Evolutionary conservation across 176 grass and related monocot genomes (phyloP), one percentile per base, ranked within the genome.

Genomic region (Hordeum marinum): DNA sequence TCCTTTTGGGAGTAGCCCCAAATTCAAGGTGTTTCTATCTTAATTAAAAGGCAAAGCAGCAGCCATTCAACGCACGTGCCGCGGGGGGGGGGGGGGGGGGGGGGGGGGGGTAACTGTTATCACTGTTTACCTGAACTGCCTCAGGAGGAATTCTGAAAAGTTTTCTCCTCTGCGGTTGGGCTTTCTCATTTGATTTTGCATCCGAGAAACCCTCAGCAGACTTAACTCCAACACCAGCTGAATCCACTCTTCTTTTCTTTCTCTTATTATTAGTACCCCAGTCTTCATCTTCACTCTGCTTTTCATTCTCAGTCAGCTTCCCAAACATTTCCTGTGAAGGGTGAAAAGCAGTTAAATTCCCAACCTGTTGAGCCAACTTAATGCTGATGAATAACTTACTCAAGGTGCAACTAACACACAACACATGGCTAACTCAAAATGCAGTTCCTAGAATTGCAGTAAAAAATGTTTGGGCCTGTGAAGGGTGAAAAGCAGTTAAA

Each of bases 271-370:
- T 32, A 80, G 75, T 82, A 46, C 86, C 86, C 96, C 96, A 99
- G 60, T 96, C 91, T 89, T 99, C 96, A 91, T 99, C 96, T 87
- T 96, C 93, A 80, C 84, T 99, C 63, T 88, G 91, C 57, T 90
- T 81, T 81, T 82, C 93, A 80, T 88, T 89, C 70, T 89, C 86
- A 58, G 78, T 69, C 55, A 87, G 80, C 80, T 94, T 96, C 62
- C 93, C 93, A 90, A 99, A 96, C 93, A 99, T 99, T 87, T 96
- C 93, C 96, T 99, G 81, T 42, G 35, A 71, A 84, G 32, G 68
- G 37, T 82, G 58, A 79, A 76, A 80, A 68, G 11, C 24, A 55
- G 54, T 84, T 54, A 78, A 72, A 61, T 20, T 68, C 57, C 3
- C 60, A 55, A 66, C n/a, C 8, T 35, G 6, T 48, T 83, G 32